phyloP scores from a whole-genome alignment of 2,329 filamentous ascomycete genomes.

The Gnomoniopsis smithogilvyi region DNA sequence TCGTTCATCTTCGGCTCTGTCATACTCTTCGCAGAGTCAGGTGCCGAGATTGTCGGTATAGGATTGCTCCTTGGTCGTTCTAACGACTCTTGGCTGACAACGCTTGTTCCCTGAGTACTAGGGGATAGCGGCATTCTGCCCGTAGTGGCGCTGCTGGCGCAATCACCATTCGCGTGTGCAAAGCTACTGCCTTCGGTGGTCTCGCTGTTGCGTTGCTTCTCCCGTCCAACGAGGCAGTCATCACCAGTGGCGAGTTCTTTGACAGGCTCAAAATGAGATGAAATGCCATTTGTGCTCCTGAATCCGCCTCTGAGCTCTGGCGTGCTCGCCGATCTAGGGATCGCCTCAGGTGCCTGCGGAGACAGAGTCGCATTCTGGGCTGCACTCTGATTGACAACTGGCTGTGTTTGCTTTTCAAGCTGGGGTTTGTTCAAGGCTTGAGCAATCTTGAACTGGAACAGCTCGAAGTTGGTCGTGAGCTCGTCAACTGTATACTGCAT shows the following conservation, averaged over 20 bases:
- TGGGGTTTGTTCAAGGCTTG: conserved; percentile 48
- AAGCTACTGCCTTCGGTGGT: conserved; percentile 59
- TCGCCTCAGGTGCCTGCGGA: conserved; percentile 21
- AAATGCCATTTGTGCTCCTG: conserved; percentile 42
- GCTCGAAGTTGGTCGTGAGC: conserved; percentile 69
- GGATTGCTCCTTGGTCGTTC: conserved; percentile 47
- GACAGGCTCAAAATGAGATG: conserved; percentile 43
- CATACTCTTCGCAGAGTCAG: conserved; percentile 25
- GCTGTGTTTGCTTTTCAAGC: conserved; percentile 34
- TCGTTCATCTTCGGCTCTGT: conserved; percentile 25
- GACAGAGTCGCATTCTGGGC: neutral
- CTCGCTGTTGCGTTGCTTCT: conserved; percentile 56
- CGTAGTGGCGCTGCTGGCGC: conserved; percentile 61
- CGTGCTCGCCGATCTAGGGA: conserved; percentile 28
- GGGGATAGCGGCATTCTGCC: conserved; percentile 63
- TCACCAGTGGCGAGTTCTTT: conserved; percentile 44
- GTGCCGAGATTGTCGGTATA: conserved; percentile 29
- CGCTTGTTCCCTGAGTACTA: conserved; percentile 63
- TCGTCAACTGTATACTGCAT: conserved; percentile 84
- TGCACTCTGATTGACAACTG: neutral
- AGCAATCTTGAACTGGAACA: conserved; percentile 68
- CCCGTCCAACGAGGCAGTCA: conserved; percentile 35
- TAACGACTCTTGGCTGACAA: conserved; percentile 57
- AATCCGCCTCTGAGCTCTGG: conserved; percentile 32
- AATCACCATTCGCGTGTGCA: conserved; percentile 52